Conservation (phyloP, 2,329 filamentous ascomycete genomes). For the Diaporthe ilicicola region DNA sequence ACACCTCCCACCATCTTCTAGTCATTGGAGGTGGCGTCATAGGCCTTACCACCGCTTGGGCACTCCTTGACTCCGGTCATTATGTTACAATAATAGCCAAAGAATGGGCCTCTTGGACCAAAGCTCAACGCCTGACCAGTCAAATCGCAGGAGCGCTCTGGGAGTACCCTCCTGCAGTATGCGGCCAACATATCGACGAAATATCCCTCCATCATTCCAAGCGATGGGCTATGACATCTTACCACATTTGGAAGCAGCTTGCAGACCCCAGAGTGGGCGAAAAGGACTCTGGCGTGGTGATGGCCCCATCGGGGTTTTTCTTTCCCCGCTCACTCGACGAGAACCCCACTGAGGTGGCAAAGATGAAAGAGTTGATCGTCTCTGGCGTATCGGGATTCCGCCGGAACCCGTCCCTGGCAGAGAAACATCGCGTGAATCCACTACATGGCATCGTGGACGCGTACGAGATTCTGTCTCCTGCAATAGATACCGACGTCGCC, state of each 20-base stretch:
- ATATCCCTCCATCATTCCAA: not conserved
- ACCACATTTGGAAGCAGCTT: not conserved
- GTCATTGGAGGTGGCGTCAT: constrained; percentile 25
- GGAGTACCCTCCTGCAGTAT: not conserved
- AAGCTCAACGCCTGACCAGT: constrained; percentile 1
- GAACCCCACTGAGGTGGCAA: not conserved
- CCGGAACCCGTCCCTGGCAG: not conserved
- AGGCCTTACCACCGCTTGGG: constrained; percentile 3
- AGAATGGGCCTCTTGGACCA: constrained; percentile 8
- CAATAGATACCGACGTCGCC: not conserved
- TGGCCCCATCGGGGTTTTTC: not conserved
- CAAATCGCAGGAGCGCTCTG: constrained; percentile 6
- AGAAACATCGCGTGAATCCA: not conserved
- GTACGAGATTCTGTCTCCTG: not conserved
- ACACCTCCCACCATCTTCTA: not conserved
- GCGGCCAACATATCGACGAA: not conserved
- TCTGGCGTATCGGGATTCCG: not conserved
- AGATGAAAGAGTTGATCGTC: not conserved
- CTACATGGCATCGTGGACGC: not conserved
- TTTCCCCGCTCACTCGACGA: not conserved
- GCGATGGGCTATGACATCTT: constrained; percentile 3
- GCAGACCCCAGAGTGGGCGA: not conserved
- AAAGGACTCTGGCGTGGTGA: not conserved
- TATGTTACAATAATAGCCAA: not conserved
- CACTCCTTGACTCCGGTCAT: not conserved